Evolutionary conservation across 768 basidiomycete genomes (phyloP).

Genomic region (Kwoniella mangroviensis): DNA sequence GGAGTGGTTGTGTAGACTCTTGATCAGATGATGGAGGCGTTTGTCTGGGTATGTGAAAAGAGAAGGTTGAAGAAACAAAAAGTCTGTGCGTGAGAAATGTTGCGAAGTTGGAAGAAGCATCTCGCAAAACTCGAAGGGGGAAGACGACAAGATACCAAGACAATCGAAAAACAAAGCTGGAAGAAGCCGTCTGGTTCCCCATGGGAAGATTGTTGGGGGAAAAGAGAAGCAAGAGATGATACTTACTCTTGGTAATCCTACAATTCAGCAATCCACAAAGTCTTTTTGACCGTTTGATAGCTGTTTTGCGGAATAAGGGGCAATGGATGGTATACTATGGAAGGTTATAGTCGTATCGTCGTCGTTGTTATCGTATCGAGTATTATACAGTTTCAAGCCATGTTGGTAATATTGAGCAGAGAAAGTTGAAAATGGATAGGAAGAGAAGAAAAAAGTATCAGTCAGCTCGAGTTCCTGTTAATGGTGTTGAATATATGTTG

Average conservation of each 20-base stretch:
- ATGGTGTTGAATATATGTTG: not conserved
- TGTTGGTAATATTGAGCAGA: constrained; percentile 33
- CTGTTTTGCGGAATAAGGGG: not conserved
- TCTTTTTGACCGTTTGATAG: not conserved
- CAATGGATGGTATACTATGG: not conserved
- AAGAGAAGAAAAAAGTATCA: not conserved
- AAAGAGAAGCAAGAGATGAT: not conserved
- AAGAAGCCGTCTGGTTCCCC: not conserved
- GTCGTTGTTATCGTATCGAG: not conserved
- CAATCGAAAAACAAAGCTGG: not conserved
- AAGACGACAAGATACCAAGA: not conserved
- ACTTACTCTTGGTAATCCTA: not conserved
- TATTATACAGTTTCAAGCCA: constrained; percentile 1
- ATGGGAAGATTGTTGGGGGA: not conserved
- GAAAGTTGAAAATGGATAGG: not conserved
- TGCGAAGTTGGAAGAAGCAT: constrained; percentile 44
- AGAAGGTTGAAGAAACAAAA: constrained; percentile 35
- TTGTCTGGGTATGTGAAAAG: constrained; percentile 15
- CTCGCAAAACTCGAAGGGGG: not conserved
- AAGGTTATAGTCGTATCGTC: not conserved
- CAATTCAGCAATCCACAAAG: not conserved
- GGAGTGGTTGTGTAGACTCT: constrained; percentile 64
- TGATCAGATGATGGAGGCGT: constrained; percentile 44
- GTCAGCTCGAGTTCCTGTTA: not conserved
- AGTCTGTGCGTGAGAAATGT: constrained; percentile 46